Evolutionary conservation across 192 early-diverging fungal genomes (phyloP).

Genomic region (Funneliformis geosporum): DNA sequence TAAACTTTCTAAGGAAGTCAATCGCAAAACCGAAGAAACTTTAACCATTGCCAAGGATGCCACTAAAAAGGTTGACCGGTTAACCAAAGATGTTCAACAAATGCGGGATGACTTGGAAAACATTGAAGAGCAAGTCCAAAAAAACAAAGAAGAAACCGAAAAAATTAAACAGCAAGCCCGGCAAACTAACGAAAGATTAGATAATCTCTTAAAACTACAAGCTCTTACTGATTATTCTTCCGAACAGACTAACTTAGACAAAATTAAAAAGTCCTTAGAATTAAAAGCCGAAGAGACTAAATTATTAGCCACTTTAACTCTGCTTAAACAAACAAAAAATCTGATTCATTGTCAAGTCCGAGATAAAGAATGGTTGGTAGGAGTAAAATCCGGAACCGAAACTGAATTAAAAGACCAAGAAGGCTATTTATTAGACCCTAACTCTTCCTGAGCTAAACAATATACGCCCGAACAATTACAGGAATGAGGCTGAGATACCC

Average conservation of each 20-base stretch:
- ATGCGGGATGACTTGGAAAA: not conserved
- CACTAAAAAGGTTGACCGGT: slow-evolving; percentile 1
- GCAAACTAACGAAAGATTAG: slow-evolving; percentile 4
- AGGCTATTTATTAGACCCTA: too few species aligned
- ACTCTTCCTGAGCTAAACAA: too few species aligned
- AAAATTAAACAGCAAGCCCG: slow-evolving; percentile 11
- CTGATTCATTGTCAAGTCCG: not conserved
- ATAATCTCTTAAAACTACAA: not conserved
- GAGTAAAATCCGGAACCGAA: not conserved
- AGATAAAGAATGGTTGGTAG: slow-evolving; percentile 9
- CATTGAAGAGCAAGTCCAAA: slow-evolving; percentile 10
- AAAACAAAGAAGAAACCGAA: slow-evolving; percentile 22
- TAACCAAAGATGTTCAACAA: slow-evolving; percentile 3
- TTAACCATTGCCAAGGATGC: not conserved
- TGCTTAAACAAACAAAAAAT: slow-evolving; percentile 13
- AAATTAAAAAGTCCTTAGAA: slow-evolving; percentile 13
- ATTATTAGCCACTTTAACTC: not conserved
- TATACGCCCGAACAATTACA: too few species aligned
- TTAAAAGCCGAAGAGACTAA: slow-evolving; percentile 23
- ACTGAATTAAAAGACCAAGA: too few species aligned
- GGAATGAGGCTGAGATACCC: too few species aligned
- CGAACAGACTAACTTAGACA: slow-evolving; percentile 7
- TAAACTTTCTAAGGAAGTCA: not conserved
- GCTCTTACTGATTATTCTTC: not conserved
- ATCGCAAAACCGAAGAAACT: not conserved